Percentiles rank a stretch among this genome's conserved stretches.
These are phyloP conservation scores for Mycena sp. DNA, from an alignment of 1,284 basidiomycete species.

Conservation along the genomic window DNA sequence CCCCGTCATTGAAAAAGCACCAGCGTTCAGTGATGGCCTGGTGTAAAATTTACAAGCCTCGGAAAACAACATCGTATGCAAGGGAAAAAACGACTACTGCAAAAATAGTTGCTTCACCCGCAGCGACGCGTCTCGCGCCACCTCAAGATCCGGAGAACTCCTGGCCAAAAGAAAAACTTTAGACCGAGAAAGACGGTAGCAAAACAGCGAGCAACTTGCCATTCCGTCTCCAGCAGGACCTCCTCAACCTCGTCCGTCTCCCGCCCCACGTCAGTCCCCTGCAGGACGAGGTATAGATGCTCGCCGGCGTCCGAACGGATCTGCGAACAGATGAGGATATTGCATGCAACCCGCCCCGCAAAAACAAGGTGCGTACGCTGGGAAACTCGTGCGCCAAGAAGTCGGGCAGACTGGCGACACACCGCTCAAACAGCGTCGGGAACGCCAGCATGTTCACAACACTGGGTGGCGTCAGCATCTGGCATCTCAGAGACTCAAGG, in stretches of 20 bases:
- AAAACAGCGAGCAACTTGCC: conserved; percentile 53
- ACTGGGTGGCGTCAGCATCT: conserved; percentile 46
- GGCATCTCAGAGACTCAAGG: conserved; percentile 27
- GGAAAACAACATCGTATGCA: no score
- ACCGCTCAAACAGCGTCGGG: conserved; percentile 54
- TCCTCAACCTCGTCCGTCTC: conserved; percentile 80
- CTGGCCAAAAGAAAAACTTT: conserved; percentile 38
- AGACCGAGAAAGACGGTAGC: not conserved
- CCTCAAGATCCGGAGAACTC: conserved; percentile 50
- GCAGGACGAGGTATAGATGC: conserved; percentile 78
- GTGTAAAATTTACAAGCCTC: not conserved
- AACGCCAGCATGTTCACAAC: conserved; percentile 70
- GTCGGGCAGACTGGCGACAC: conserved; percentile 55
- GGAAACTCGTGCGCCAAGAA: conserved; percentile 85
- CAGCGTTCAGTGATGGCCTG: no score
- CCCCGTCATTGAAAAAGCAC: no score
- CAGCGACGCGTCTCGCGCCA: conserved; percentile 44
- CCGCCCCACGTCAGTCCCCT: conserved; percentile 69
- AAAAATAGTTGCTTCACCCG: conserved; percentile 37
- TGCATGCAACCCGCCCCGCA: not conserved
- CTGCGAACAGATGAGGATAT: conserved; percentile 49
- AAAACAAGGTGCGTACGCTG: conserved; percentile 57
- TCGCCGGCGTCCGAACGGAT: conserved; percentile 84
- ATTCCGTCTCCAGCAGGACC: conserved; percentile 84
- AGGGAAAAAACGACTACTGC: conserved; percentile 8